These are phyloP conservation scores for Funneliformis mosseae DNA, from an alignment of 192 early-diverging fungal species.

Conservation along the genomic window DNA sequence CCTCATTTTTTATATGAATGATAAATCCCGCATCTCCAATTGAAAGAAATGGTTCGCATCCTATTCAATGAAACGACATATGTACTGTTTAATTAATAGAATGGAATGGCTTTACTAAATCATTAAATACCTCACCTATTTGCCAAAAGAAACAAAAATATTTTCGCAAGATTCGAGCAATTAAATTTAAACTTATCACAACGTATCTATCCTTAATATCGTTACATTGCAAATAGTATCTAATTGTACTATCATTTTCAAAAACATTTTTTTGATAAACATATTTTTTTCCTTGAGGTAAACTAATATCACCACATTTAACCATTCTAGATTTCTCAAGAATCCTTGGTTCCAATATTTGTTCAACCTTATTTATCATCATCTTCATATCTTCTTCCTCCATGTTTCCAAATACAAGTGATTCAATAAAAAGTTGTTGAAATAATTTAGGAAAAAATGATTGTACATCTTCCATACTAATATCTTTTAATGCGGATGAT, in stretches of 20 bases:
- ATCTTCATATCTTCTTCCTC: conserved; percentile 62
- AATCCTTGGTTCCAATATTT: conserved; percentile 58
- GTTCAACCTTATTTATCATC: conserved; percentile 60
- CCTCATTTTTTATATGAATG: conserved; percentile 86
- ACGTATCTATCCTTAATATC: conserved; percentile 61
- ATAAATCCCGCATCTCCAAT: conserved; percentile 77
- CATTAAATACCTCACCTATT: conserved; percentile 53
- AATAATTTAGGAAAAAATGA: conserved; percentile 76
- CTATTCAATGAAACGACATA: conserved; percentile 64
- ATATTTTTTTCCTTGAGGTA: conserved; percentile 54
- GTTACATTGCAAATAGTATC: conserved; percentile 82
- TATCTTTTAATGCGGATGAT: conserved; percentile 65
- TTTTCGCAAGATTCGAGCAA: conserved; percentile 83
- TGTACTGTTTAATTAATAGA: conserved; percentile 25
- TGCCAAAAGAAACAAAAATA: conserved; percentile 90
- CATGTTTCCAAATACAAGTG: conserved; percentile 86
- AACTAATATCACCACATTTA: conserved; percentile 53
- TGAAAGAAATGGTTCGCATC: conserved; percentile 63
- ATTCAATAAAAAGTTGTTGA: conserved; percentile 70
- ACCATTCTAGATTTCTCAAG: conserved; percentile 60
- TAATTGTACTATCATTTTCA: conserved; percentile 84
- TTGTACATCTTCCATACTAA: conserved; percentile 75
- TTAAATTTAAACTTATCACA: conserved; percentile 68
- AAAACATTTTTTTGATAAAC: conserved; percentile 61
- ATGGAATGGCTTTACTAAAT: background rate